Base-by-base conservation (phyloP, 1,284 basidiomycete species). In the Cryptococcus amylolentus region DNA sequence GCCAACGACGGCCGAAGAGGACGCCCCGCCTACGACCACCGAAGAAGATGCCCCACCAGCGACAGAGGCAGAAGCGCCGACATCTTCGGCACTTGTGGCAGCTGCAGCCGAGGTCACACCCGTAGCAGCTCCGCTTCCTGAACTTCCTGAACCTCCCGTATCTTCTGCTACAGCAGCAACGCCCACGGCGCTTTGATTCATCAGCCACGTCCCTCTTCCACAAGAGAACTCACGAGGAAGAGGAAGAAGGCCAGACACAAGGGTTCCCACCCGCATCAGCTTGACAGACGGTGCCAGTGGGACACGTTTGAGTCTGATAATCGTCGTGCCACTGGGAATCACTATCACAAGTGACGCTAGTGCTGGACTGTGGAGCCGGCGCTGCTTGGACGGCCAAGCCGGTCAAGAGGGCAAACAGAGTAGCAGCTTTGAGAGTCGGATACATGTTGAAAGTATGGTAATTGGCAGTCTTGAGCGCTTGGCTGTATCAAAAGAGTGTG, bases 231-330 rank as follows among this genome's bases (percentile, higher is more conserved):
- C 47, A 59, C 57, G 23, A 35, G 6, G 31, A 35, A 31, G 28
- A 35, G 18, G 20, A 39, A n/a, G n/a, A n/a, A 41, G 57, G 54
- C 54, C 50, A 55, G 7, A 49, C 50, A 28, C 58, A 60, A n/a
- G 58, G 58, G 41, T 49, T 56, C n/a, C 58, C 58, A 14, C 8
- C 5, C 6, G 31, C 52, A 27, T 49, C 50, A 10, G 56, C 43
- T 26, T 45, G 45, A 35, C 58, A 60, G 5, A 60, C 55, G 0
- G 58, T 60, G 8, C 41, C 58, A 5, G 31, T 49, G 13, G 38
- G 49, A 50, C 58, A 60, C 8, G 54, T 51, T 4, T 39, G n/a
- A 1, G 48, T 51, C 40, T 50, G 27, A 26, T 44, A 31, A n/a
- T n/a, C 31, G 37, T 51, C 49, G 26, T 55, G 54, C 54, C 54